These are phyloP conservation scores for Nigrospora osmanthi DNA, from an alignment of 2,329 filamentous ascomycete species.

Conservation along the genomic window DNA sequence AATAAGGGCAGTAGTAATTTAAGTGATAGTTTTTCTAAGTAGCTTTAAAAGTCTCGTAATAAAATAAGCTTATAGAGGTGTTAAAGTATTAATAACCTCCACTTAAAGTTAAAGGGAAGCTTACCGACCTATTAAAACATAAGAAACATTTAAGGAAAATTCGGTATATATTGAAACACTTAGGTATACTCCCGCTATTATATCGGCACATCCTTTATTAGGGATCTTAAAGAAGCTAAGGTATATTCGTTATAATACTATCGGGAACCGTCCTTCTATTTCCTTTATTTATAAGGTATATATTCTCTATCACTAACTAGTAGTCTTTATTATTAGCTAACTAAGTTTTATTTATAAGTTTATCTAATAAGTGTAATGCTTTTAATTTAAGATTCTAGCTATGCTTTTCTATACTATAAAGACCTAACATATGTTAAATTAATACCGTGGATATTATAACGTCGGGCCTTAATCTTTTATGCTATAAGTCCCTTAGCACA, in stretches of 20 bases:
- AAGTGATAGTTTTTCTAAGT: neutral
- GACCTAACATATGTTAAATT: too few species aligned
- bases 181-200: too few species aligned
- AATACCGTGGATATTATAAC: too few species aligned
- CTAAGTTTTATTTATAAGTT: neutral
- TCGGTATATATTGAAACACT: neutral
- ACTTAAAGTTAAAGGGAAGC: too few species aligned
- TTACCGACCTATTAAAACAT: neutral
- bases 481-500: too few species aligned
- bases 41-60: neutral
- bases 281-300: neutral
- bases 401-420: neutral
- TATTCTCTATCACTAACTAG: neutral
- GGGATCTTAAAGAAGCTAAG: neutral
- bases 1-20: neutral
- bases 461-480: too few species aligned
- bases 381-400: too few species aligned
- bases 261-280: too few species aligned
- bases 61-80: neutral
- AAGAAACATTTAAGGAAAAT: neutral
- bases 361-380: too few species aligned
- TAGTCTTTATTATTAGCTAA: neutral
- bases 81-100: neutral
- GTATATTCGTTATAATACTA: neutral
- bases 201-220: neutral